These are phyloP conservation scores for Penicillium sp. DNA, from an alignment of 2,329 filamentous ascomycete species.

Conservation along the genomic window DNA sequence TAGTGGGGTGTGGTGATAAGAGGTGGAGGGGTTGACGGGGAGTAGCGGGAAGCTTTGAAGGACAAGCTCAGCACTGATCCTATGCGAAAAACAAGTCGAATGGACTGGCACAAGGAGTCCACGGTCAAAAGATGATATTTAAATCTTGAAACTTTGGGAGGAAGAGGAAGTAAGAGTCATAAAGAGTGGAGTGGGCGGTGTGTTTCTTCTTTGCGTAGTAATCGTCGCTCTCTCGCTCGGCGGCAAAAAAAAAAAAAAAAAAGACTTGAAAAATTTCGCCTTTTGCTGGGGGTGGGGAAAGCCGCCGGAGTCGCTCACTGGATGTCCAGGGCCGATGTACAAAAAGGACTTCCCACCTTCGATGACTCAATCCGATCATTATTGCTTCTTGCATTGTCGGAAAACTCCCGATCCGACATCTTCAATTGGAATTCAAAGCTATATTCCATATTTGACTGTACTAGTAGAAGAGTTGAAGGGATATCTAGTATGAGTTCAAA, in stretches of 20 bases:
- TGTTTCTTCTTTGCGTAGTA: slow-evolving; percentile 23
- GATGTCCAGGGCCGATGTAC: background rate
- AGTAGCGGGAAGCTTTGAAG: slow-evolving; percentile 8
- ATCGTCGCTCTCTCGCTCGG: slow-evolving; percentile 20
- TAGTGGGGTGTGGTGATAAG: slow-evolving; percentile 15
- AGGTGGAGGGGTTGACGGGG: slow-evolving; percentile 9
- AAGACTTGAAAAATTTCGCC: slow-evolving; percentile 21
- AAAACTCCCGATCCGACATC: background rate
- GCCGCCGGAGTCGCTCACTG: slow-evolving; percentile 13
- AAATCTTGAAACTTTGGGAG: slow-evolving; percentile 19
- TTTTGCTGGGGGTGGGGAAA: slow-evolving; percentile 20
- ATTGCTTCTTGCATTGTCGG: background rate
- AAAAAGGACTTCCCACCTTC: background rate
- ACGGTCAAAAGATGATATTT: slow-evolving; percentile 27
- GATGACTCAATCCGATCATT: slow-evolving; percentile 1
- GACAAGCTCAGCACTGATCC: slow-evolving; percentile 7
- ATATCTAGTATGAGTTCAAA: background rate
- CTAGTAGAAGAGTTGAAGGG: background rate
- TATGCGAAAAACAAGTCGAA: slow-evolving; percentile 7
- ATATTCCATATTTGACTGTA: background rate
- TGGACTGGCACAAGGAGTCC: slow-evolving; percentile 1
- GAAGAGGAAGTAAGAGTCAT: slow-evolving; percentile 37
- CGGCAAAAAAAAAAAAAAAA: slow-evolving; percentile 32
- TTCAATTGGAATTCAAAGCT: background rate
- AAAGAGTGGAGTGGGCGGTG: slow-evolving; percentile 37